phyloP scores from a whole-genome alignment of 208 protist genomes.

The Phytomonas francai region DNA sequence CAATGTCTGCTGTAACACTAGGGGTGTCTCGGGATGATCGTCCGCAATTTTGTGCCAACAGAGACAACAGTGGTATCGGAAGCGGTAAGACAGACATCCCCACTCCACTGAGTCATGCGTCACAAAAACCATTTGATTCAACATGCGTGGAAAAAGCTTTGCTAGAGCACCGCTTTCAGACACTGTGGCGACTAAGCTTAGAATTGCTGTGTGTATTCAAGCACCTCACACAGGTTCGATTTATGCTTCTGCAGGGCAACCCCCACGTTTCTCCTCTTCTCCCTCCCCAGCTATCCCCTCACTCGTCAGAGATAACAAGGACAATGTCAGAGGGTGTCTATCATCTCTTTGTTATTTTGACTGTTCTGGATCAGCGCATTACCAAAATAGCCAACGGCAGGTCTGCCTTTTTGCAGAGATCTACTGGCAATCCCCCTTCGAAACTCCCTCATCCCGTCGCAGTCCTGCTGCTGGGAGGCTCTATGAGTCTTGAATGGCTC shows the following conservation, averaged over 20 bases:
- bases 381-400: constrained; percentile 7
- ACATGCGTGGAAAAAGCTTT: constrained; percentile 5
- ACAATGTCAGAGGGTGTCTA: constrained; percentile 32
- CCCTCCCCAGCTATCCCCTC: neutral
- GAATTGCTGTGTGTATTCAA: constrained; percentile 46
- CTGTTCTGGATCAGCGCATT: constrained; percentile 27
- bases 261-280: neutral
- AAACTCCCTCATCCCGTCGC: constrained; percentile 20
- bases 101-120: neutral
- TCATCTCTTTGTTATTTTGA: constrained; percentile 42
- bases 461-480: constrained; percentile 54
- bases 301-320: neutral
- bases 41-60: neutral
- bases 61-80: neutral
- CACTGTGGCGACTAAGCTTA: constrained; percentile 35
- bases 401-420: neutral
- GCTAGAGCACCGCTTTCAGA: constrained; percentile 10
- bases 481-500: constrained; percentile 42
- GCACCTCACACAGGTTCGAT: constrained; percentile 19
- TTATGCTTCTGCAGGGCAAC: neutral
- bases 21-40: neutral
- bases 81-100: neutral
- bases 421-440: constrained; percentile 1
- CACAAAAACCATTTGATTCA: neutral
- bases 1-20: neutral